Percentiles rank a stretch among this genome's conserved stretches.
Evolutionary conservation across 345 rosid genomes (phyloP).

Genomic region (Brassica carinata): DNA sequence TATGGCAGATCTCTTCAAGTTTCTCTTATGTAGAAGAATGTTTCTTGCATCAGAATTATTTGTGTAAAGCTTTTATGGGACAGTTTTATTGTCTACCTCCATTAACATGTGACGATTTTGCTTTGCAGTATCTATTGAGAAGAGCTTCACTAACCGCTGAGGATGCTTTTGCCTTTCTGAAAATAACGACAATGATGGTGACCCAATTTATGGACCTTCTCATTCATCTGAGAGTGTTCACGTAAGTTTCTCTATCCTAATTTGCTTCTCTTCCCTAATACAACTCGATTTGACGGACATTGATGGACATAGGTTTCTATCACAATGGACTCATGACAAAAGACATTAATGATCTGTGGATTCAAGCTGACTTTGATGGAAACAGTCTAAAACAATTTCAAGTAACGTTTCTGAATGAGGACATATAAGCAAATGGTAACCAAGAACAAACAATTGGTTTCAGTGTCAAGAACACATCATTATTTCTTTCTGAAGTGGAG

Average conservation of each 20-base stretch:
- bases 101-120: conserved; percentile 32
- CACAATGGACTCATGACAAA: conserved; percentile 42
- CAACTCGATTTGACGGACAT: no score
- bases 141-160: conserved; percentile 68
- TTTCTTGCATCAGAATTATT: background rate
- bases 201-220: conserved; percentile 41
- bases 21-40: background rate
- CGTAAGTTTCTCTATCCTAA: no score
- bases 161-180: conserved; percentile 69
- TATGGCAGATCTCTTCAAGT: conserved; percentile 52
- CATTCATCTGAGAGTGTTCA: conserved; percentile 1
- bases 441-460: no score
- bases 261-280: no score
- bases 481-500: background rate
- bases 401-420: no score
- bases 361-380: conserved; percentile 79
- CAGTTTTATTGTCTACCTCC: background rate
- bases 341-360: conserved; percentile 78
- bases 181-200: conserved; percentile 49
- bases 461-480: no score
- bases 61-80: background rate
- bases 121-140: conserved; percentile 61
- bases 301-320: no score
- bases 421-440: no score
- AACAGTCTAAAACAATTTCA: conserved; percentile 60